A percentile compares a stretch with the other conserved stretches of the same genome.
phyloP scores from a whole-genome alignment of 2,329 filamentous ascomycete species.

The Trichoderma polysporum region DNA sequence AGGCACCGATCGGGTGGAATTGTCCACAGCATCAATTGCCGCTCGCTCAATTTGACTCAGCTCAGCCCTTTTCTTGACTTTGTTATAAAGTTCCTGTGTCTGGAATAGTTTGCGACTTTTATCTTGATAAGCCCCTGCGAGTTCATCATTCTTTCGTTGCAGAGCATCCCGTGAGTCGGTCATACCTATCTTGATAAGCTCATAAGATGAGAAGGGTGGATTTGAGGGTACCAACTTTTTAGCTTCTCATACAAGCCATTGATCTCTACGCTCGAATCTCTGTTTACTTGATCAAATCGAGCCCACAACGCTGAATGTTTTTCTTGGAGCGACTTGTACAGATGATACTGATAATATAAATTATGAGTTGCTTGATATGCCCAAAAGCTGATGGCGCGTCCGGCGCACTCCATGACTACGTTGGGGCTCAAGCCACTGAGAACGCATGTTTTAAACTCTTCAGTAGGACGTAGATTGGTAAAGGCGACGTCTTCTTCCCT shows the following conservation, averaged over 20 bases:
- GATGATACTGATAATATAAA: slow-evolving; percentile 74
- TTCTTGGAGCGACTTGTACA: slow-evolving; percentile 69
- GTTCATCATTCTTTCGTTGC: slow-evolving; percentile 69
- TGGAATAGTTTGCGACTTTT: slow-evolving; percentile 70
- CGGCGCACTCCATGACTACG: slow-evolving; percentile 82
- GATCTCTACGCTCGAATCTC: slow-evolving; percentile 74
- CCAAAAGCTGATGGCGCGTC: slow-evolving; percentile 79
- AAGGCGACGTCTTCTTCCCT: slow-evolving; percentile 75
- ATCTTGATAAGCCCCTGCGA: slow-evolving; percentile 64
- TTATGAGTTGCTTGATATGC: slow-evolving; percentile 83
- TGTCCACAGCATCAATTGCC: slow-evolving; percentile 47
- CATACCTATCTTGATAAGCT: slow-evolving; percentile 44
- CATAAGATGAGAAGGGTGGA: background rate
- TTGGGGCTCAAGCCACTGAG: slow-evolving; percentile 79
- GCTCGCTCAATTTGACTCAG: slow-evolving; percentile 55
- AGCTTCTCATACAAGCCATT: slow-evolving; percentile 64
- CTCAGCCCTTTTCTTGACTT: slow-evolving; percentile 56
- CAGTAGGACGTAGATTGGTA: slow-evolving; percentile 71
- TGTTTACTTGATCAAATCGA: slow-evolving; percentile 70
- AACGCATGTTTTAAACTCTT: slow-evolving; percentile 87
- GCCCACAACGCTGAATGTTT: slow-evolving; percentile 65
- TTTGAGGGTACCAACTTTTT: slow-evolving; percentile 47
- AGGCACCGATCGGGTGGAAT: slow-evolving; percentile 26
- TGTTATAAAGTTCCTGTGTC: slow-evolving; percentile 65
- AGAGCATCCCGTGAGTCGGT: slow-evolving; percentile 62